Conservation (phyloP, 2,329 filamentous ascomycete genomes). For the Aspergillus eucalypticola region DNA sequence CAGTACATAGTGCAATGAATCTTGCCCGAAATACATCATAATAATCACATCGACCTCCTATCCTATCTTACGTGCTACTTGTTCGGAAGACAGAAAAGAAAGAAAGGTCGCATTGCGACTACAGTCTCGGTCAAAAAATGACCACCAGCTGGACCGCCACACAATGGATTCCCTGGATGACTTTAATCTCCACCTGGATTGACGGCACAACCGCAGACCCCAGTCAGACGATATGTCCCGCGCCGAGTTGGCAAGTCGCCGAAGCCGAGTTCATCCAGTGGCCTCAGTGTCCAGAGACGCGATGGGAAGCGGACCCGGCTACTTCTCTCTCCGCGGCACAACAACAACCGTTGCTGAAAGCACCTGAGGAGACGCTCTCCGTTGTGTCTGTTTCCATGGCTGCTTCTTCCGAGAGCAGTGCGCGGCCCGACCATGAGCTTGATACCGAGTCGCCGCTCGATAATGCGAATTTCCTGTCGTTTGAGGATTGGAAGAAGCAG, state of each 20-base stretch:
- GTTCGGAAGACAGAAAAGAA: no score
- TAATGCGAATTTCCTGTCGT: conserved; percentile 85
- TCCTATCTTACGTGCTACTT: neutral
- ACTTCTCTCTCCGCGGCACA: neutral
- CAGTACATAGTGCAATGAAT: neutral
- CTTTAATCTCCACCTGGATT: conserved; percentile 14
- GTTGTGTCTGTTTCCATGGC: conserved; percentile 2
- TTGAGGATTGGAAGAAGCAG: conserved; percentile 97
- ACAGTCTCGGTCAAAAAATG: neutral
- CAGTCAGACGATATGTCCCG: conserved; percentile 23
- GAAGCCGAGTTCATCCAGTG: conserved; percentile 25
- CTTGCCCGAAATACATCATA: neutral
- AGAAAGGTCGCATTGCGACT: neutral
- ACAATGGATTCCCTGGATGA: conserved; percentile 14
- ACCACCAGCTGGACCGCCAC: conserved; percentile 14
- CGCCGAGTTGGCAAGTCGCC: conserved; percentile 17
- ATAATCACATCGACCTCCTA: neutral
- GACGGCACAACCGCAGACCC: conserved; percentile 13
- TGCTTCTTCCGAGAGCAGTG: neutral
- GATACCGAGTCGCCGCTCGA: conserved; percentile 68
- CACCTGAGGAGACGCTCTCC: conserved; percentile 3
- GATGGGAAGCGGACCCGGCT: conserved; percentile 17
- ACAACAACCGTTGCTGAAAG: neutral
- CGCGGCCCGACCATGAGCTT: conserved; percentile 44
- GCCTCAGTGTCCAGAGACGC: conserved; percentile 30